Base-by-base conservation (phyloP, 1,139 yeast genomes). In the Waltiozyma sp. region DNA sequence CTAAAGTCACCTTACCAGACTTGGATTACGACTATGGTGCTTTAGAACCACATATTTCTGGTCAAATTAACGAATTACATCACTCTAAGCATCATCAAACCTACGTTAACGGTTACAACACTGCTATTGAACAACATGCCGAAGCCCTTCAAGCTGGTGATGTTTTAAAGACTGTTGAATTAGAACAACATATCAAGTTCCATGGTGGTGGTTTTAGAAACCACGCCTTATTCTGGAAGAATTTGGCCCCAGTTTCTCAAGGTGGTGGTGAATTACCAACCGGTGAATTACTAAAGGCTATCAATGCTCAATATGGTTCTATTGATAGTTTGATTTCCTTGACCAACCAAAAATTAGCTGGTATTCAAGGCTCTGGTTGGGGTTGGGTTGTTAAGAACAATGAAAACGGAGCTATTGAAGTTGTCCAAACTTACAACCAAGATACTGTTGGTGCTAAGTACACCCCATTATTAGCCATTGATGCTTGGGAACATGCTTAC, bases 401-500 rank as follows among this genome's bases (percentile, higher is more conserved):
- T 64, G 83, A 76, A 54, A 85, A 83, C 56, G 91, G 91, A 54
- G 75, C 80, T 41, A 65, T 89, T 59, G 95, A 86, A 54, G 84
- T 89, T 46, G 84, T 87, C 49, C 86, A 89, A 60, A 85, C 89
- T 55, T 72, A 77, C 55, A 89, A 89, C 73, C 97, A 89, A 67
- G 97, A 89, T 66, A 84, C 95, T 37, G 87, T 85, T 36, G 73
- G 83, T 41, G 83, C 87, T 37, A 70, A 75, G 28, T 73, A 76
- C 61, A 73, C 78, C 44, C 96, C 96, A 41, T 71, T 89, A 64
- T 75, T 89, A 48, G 97, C 96, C 43, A 86, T 89, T 63, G 97
- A 89, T 61, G 96, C 97, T 49, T 89, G 97, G 97, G 97, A 89
- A 68, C 97, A 89, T 62, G 96, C 97, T 44, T 89, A 88, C 73